These are phyloP conservation scores for Stachybotrys elegans DNA, from an alignment of 2,329 filamentous ascomycete genomes.

Conservation along the genomic window DNA sequence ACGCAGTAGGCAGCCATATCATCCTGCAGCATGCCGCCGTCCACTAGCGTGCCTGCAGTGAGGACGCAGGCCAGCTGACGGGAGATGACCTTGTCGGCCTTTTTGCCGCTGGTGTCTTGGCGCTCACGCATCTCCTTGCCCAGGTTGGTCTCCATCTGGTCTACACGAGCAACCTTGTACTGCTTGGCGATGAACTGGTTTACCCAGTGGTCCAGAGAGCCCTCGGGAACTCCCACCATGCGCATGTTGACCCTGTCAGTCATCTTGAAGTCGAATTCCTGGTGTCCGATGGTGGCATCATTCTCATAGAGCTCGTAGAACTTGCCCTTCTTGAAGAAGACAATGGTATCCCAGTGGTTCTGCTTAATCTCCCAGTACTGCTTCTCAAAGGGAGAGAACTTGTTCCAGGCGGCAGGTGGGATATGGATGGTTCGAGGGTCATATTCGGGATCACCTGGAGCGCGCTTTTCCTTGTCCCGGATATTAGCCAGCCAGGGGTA, in stretches of 20 bases:
- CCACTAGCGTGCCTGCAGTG: slow-evolving; percentile 87
- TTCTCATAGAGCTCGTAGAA: slow-evolving; percentile 99
- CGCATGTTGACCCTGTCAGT: slow-evolving; percentile 99
- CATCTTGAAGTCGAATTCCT: slow-evolving; percentile 94
- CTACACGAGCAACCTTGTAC: slow-evolving; percentile 93
- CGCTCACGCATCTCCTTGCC: slow-evolving; percentile 99
- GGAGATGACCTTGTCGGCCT: slow-evolving; percentile 88
- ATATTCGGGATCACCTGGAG: slow-evolving; percentile 76
- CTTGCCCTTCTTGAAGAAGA: slow-evolving; percentile 99
- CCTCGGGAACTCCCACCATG: slow-evolving; percentile 97
- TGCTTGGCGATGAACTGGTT: slow-evolving; percentile 98
- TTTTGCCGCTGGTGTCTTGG: slow-evolving; percentile 58
- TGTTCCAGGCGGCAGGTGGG: slow-evolving; percentile 70
- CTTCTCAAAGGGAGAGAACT: slow-evolving; percentile 92
- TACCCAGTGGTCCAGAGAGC: slow-evolving; percentile 93
- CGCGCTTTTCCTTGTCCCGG: slow-evolving; percentile 76
- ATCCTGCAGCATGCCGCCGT: slow-evolving; percentile 94
- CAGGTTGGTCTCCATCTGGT: slow-evolving; percentile 92
- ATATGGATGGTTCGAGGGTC: slow-evolving; percentile 90
- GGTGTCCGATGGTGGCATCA: slow-evolving; percentile 92
- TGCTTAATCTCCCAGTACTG: slow-evolving; percentile 99
- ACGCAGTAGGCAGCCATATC: slow-evolving; percentile 97
- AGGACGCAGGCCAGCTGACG: slow-evolving; percentile 87
- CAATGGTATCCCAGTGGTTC: slow-evolving; percentile 94
- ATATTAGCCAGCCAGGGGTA: slow-evolving; percentile 89